Evolutionary conservation across 2,329 filamentous ascomycete genomes (phyloP).

Genomic region (Hypoxylon sp.): DNA sequence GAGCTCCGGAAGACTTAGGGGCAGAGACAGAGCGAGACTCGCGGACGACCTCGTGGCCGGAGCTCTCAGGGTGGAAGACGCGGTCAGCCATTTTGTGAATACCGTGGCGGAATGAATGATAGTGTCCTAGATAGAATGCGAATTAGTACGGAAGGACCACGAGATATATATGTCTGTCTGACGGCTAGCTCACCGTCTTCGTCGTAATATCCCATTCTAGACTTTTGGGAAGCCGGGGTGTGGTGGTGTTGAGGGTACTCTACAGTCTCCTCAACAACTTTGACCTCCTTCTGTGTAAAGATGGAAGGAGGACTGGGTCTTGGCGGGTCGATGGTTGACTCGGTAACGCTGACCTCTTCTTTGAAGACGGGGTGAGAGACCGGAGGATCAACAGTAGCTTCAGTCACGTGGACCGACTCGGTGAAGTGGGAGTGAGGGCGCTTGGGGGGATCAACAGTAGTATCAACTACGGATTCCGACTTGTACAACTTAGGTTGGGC

Average conservation of each 20-base stretch:
- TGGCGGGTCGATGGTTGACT: constrained; percentile 68
- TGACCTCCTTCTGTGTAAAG: constrained; percentile 67
- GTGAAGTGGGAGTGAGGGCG: constrained; percentile 53
- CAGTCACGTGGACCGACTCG: constrained; percentile 57
- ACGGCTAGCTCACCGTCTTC: constrained; percentile 66
- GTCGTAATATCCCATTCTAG: constrained; percentile 77
- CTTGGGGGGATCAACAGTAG: constrained; percentile 54
- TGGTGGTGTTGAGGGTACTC: constrained; percentile 63
- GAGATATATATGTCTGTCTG: background rate
- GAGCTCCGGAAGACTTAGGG: constrained; percentile 50
- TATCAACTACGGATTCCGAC: constrained; percentile 44
- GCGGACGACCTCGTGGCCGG: constrained; percentile 64
- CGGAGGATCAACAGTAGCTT: constrained; percentile 57
- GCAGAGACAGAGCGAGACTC: constrained; percentile 58
- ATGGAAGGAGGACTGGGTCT: constrained; percentile 61
- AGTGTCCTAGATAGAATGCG: constrained; percentile 62
- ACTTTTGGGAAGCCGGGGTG: constrained; percentile 59
- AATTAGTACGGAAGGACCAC: constrained; percentile 1
- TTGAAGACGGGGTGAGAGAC: constrained; percentile 57
- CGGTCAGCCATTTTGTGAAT: constrained; percentile 72
- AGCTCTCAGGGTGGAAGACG: constrained; percentile 64
- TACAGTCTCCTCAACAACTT: constrained; percentile 76
- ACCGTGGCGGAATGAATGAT: constrained; percentile 71
- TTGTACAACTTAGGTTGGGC: constrained; percentile 66
- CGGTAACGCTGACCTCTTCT: constrained; percentile 65